Base-by-base conservation (phyloP, 129 eudicot species). In the Chrysanthemum seticuspe region DNA sequence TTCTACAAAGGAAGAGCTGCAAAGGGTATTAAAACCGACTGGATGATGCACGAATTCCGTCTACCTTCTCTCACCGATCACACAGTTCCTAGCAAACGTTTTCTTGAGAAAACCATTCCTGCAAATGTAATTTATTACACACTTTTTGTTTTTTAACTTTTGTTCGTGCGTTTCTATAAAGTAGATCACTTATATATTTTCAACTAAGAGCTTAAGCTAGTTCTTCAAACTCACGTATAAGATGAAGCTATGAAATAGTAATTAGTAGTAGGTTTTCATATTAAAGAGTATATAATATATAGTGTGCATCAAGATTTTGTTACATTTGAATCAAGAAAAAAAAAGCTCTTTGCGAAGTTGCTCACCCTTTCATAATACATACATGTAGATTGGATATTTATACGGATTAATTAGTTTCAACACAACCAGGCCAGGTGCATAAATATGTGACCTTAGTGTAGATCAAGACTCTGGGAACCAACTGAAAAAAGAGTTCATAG, bases 1-100 rank as follows among this genome's bases (percentile, higher is more conserved):
- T 94, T 94, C 85, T 94, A 94, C 77, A 94, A 85, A 80, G 98
- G 98, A 19, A 84, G 97, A 68, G 98, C 98, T 55, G 98, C 98
- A 29, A 94, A 90, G 77, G 98, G 98, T 58, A 80, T 78, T 49
- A 94, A 94, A 81, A 94, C 98, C 64, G 98, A 94, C 76, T 94
- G 98, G 98, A 94, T 94, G 97, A 94, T 94, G 98, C 98, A 94
- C 47, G 98, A 94, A 91, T 94, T 94, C 62, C 79, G 98, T 48
- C 77, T 94, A 53, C 98, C 98, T 78, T 81, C 97, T 3, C 77
- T 81, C 53, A 68, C 83, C 2, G 90, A 84, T 81, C 84, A 81
- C 65, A 70, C 76, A 54, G 51, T 88, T 5, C 82, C 88, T 6
- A 45, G 80, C 44, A 87, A 89, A 80, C 83, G 87, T 67, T 83